Evolutionary conservation across 1,139 yeast species (phyloP), one percentile per base, ranked within the genome.

Genomic region (Suhomyces yuchorum): DNA sequence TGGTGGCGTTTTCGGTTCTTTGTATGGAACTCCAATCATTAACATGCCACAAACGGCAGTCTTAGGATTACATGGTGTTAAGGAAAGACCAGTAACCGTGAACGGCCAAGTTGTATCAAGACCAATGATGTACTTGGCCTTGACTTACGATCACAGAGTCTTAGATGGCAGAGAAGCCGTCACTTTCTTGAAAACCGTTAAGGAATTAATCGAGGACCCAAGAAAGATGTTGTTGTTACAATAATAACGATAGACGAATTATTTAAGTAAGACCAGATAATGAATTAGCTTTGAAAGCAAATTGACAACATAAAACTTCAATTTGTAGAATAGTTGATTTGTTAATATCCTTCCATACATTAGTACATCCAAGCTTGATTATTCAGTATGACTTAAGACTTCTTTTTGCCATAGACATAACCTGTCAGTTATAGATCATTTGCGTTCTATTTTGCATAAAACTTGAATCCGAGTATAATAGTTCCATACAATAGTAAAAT

Each of bases 71-170:
- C 99, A 93, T 66, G 98, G 98, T 71, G 89, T 89, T 62, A 95
- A 93, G 79, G 93, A 93, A 72, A 91, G 99, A 79, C 96, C 99
- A 46, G 97, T 93, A 51, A 95, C 95, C 52, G 92, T 93, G 52
- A 86, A 93, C 59, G 99, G 99, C 48, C 93, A 93, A 79, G 82
- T 93, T 60, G 99, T 89, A 59, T 82, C 95, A 38, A 88, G 98
- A 79, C 99, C 99, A 70, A 93, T 93, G 99, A 95, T 95, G 99
- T 95, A 93, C 82, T 77, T 95, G 67, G 99, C 99, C 49, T 85
- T 93, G 72, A 93, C 99, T 51, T 93, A 93, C 70, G 99, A 93
- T 70, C 99, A 93, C 79, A 87, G 99, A 80, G 86, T 93, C 66
- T 81, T 95, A 67, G 99, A 93, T 68, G 99, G 99, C 62, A 88